phyloP scores from a whole-genome alignment of 1,139 yeast genomes.

The Geotrichum macrosporum region DNA sequence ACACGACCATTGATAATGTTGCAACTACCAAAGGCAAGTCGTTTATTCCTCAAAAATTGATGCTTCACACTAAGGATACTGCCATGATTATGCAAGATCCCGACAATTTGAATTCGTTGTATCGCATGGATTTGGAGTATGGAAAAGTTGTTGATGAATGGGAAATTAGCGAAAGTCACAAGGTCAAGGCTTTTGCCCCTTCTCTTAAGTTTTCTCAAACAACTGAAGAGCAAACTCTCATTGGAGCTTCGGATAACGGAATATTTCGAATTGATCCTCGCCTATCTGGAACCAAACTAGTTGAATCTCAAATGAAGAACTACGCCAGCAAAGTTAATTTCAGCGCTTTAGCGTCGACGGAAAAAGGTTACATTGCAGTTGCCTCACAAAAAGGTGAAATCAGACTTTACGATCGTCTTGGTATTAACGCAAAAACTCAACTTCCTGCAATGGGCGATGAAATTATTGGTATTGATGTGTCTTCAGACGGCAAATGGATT shows the following conservation, averaged over 20 bases:
- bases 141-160: slow-evolving; percentile 85
- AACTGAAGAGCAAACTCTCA: slow-evolving; percentile 65
- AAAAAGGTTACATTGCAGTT: no score
- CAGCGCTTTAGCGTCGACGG: no score
- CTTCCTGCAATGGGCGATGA: no score
- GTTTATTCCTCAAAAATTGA: slow-evolving; percentile 58
- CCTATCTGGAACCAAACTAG: no score
- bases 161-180: slow-evolving; percentile 45
- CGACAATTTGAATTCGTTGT: slow-evolving; percentile 46
- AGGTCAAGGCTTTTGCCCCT: slow-evolving; percentile 61
- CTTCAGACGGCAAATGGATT: no score
- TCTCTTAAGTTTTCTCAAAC: slow-evolving; percentile 68
- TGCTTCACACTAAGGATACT: slow-evolving; percentile 73
- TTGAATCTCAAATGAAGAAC: no score
- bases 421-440: no score
- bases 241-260: slow-evolving; percentile 63
- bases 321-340: no score
- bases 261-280: slow-evolving; percentile 79
- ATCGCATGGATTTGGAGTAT: slow-evolving; percentile 69
- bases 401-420: no score
- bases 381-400: no score
- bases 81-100: slow-evolving; percentile 61
- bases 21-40: slow-evolving; percentile 50
- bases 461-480: no score
- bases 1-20: slow-evolving; percentile 69